Percentiles rank a stretch among this genome's conserved stretches.
Evolutionary conservation across 2,329 filamentous ascomycete species (phyloP).

Genomic region (Trichophyton rubrum): DNA sequence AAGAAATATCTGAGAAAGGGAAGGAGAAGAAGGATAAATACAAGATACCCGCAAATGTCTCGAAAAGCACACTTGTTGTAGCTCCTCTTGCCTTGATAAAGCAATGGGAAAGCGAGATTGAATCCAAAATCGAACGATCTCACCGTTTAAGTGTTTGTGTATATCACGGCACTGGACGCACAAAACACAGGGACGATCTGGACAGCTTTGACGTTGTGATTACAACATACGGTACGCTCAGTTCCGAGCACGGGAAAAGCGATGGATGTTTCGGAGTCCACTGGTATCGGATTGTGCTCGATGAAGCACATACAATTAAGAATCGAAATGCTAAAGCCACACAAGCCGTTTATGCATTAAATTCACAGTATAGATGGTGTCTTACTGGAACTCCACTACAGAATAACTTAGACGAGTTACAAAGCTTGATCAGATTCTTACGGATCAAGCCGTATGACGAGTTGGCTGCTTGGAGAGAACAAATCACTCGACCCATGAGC

Average conservation of each 20-base stretch:
- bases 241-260: slow-evolving; percentile 67
- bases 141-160: slow-evolving; percentile 70
- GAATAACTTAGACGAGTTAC: slow-evolving; percentile 92
- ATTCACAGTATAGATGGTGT: slow-evolving; percentile 87
- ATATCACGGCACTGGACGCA: slow-evolving; percentile 78
- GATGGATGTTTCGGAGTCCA: slow-evolving; percentile 79
- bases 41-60: slow-evolving; percentile 55
- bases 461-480: slow-evolving; percentile 73
- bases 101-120: slow-evolving; percentile 92
- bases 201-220: slow-evolving; percentile 87
- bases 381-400: slow-evolving; percentile 95
- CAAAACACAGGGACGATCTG: slow-evolving; percentile 64
- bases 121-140: slow-evolving; percentile 58
- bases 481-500: slow-evolving; percentile 83
- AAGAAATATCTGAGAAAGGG: slow-evolving; percentile 35
- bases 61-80: slow-evolving; percentile 77
- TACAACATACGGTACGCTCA: slow-evolving; percentile 90
- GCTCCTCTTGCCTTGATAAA: slow-evolving; percentile 88
- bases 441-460: slow-evolving; percentile 86
- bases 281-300: slow-evolving; percentile 91
- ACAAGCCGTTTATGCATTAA: slow-evolving; percentile 75
- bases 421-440: slow-evolving; percentile 84
- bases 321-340: slow-evolving; percentile 94
- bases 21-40: slow-evolving; percentile 33
- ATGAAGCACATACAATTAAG: slow-evolving; percentile 97